Base-by-base conservation (phyloP, 163 green algal species). In the Scenedesmus sp. region DNA sequence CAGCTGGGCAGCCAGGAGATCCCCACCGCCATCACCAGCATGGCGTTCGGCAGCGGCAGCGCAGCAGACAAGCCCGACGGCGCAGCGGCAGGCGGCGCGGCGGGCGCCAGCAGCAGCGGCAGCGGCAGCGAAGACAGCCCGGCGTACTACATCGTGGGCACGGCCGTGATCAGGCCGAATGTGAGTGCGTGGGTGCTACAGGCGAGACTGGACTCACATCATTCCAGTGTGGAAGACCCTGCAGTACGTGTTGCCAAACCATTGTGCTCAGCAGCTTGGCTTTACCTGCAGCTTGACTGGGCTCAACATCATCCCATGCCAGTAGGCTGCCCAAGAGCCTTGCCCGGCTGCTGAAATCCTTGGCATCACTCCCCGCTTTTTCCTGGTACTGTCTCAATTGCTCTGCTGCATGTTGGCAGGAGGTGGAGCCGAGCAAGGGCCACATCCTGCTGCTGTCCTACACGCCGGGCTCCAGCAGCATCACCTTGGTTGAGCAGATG, bases 341-440 rank as follows among this genome's bases (percentile, higher is more conserved):
- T n/a, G n/a, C n/a, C n/a, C n/a, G n/a, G n/a, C n/a, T n/a, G n/a
- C n/a, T n/a, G n/a, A n/a, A n/a, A n/a, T n/a, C n/a, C n/a, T n/a
- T n/a, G n/a, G n/a, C n/a, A n/a, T n/a, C n/a, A n/a, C n/a, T n/a
- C n/a, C n/a, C n/a, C n/a, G n/a, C n/a, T n/a, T n/a, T n/a, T n/a
- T n/a, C n/a, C n/a, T n/a, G n/a, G n/a, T n/a, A n/a, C n/a, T 22
- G 56, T 3, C 22, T n/a, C 18, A 20, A 30, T 76, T 37, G 9
- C 30, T 16, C 35, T 24, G 7, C 0, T 76, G 3, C 59, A 76
- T 76, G 4, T 33, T 16, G 72, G 56, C 92, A 97, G 53, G 98
- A 99, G 91, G n/a, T 90, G 0, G 98, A 99, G 92, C 96, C 98
- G 26, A 96, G 90, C 40, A 97, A 96, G 93, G 97, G 97, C 26